Evolutionary conservation across 2,329 filamentous ascomycete genomes (phyloP).

Genomic region (Juglanconis juglandina): DNA sequence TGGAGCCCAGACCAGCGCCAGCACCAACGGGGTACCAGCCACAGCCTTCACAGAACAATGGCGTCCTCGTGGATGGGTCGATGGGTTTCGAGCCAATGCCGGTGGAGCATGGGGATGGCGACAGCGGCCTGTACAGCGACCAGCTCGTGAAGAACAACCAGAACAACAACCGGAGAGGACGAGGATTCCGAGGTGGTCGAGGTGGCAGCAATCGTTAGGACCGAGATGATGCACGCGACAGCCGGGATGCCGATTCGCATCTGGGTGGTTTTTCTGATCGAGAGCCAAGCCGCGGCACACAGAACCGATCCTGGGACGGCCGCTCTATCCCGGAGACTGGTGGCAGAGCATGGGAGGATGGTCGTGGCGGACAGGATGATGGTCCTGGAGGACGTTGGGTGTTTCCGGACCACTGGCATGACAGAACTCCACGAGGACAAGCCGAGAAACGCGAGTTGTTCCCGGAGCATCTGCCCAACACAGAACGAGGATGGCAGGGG

Average conservation of each 20-base stretch:
- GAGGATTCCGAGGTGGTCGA: constrained; percentile 16
- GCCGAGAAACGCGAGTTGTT: neutral
- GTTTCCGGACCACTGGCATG: neutral
- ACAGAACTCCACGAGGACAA: neutral
- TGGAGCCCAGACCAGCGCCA: constrained; percentile 22
- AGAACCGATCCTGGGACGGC: neutral
- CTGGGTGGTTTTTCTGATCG: neutral
- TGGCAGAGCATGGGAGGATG: neutral
- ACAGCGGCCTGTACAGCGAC: constrained; percentile 51
- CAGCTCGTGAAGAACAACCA: constrained; percentile 30
- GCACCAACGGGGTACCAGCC: constrained; percentile 32
- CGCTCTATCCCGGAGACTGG: neutral
- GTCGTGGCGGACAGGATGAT: neutral
- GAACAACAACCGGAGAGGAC: constrained; percentile 11
- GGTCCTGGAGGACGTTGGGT: neutral
- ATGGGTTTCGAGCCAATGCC: constrained; percentile 50
- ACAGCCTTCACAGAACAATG: constrained; percentile 27
- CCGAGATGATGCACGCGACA: constrained; percentile 3
- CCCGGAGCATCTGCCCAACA: neutral
- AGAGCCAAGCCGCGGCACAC: neutral
- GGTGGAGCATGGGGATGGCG: constrained; percentile 25
- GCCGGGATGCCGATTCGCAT: neutral
- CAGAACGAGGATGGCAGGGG: neutral
- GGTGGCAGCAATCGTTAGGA: constrained; percentile 17
- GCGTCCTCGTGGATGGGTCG: constrained; percentile 49